Evolutionary conservation across 805 yeast species (phyloP), one percentile per base, ranked within the genome.

Genomic region (Suhomyces faveliae): DNA sequence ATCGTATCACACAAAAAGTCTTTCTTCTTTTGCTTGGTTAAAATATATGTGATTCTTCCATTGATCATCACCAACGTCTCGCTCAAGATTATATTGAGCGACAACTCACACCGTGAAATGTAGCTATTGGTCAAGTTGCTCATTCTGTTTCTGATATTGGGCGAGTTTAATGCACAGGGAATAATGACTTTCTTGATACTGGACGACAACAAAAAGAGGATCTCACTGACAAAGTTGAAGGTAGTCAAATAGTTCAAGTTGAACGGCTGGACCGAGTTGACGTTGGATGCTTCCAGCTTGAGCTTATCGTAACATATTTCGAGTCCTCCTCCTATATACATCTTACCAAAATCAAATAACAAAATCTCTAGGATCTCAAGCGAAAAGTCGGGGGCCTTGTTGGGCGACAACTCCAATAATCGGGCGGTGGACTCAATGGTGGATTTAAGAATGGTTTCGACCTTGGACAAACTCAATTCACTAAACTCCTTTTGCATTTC

Each of bases 381-480:
- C 0, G 89, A 78, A 57, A 83, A 79, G 40, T 78, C 83, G 5
- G 84, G 77, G 2, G 87, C 72, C 49, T 78, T 81, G 22, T 70
- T 69, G 1, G 92, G 88, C 0, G 83, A 75, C 33, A 89, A 70
- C 61, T 89, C 96, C 57, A 88, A 76, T 3, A 85, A 73, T 60
- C 97, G 74, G 2, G 91, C 85, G 4, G 89, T 72, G 1, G 91
- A 77, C 65, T 90, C 97, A 29, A 89, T 62, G 6, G 84, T 78
- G 13, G 87, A 79, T 54, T 83, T 84, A 35, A 89, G 69, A 48
- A 88, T 78, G 3, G 74, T 68, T 53, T 88, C 91, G 2, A 87
- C 82, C 21, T 73, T 68, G 12, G 67, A 56, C 5, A 84, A 60
- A 24, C 74, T 71, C 40, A 78, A 52, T 12, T 58, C 57, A 1